Evolutionary conservation across 768 basidiomycete genomes (phyloP).

Genomic region (Lactarius vividus): DNA sequence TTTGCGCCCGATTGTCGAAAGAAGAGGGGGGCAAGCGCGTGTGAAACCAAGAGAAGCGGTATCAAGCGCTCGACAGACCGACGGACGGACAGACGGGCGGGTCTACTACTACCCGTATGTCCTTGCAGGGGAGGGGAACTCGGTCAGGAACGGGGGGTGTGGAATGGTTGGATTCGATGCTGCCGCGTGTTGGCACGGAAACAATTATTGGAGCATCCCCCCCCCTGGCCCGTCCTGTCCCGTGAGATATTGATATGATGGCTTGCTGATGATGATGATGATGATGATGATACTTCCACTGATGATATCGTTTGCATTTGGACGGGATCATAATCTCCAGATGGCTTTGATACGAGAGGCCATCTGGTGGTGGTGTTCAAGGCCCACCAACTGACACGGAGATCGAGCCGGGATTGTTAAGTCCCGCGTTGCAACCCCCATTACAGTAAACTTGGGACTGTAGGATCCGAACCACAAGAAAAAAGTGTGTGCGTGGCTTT

Average conservation of each 20-base stretch:
- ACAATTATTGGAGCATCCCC: not conserved
- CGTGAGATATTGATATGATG: not conserved
- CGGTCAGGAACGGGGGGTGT: constrained; percentile 3
- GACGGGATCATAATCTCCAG: not conserved
- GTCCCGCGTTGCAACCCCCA: not conserved
- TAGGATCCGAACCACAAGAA: not conserved
- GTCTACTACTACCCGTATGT: not conserved
- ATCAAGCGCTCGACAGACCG: not conserved
- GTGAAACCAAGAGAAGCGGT: not conserved
- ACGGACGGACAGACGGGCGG: not conserved
- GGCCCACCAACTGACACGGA: not conserved
- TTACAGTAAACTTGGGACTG: not conserved
- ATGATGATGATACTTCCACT: not conserved
- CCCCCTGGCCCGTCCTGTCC: not conserved
- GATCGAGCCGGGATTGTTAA: not conserved
- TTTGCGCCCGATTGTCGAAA: constrained; percentile 1
- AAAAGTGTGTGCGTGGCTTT: not conserved
- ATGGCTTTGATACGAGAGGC: no score
- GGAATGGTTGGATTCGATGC: not conserved
- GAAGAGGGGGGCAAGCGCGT: not conserved
- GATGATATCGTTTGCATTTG: not conserved
- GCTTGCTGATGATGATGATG: not conserved
- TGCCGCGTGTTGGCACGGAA: constrained; percentile 9
- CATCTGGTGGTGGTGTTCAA: not conserved
- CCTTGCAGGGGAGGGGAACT: not conserved